Evolutionary conservation across 768 basidiomycete genomes (phyloP).

Genomic region (Phanerochaete carnosa): DNA sequence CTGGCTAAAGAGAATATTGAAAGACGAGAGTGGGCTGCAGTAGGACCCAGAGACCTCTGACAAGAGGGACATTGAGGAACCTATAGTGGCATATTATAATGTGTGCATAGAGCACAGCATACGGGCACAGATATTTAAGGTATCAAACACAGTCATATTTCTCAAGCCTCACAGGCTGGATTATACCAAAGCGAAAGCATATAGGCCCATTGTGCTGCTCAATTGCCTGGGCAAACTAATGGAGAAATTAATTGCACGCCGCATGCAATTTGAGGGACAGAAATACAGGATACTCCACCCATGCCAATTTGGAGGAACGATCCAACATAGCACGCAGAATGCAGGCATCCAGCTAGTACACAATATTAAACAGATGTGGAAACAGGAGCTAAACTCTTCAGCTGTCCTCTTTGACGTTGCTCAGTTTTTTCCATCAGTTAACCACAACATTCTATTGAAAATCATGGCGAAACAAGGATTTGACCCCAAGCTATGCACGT

Average conservation of each 20-base stretch:
- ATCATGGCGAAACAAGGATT: constrained; percentile 11
- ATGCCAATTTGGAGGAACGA: constrained; percentile 15
- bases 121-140: constrained; percentile 13
- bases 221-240: constrained; percentile 20
- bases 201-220: constrained; percentile 22
- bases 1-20: neutral
- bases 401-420: constrained; percentile 10
- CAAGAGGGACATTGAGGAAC: too few relatives aligned
- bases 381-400: constrained; percentile 2
- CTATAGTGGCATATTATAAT: constrained; percentile 16
- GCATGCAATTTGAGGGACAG: constrained; percentile 17
- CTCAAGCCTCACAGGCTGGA: constrained; percentile 20
- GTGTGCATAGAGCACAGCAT: constrained; percentile 4
- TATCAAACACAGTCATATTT: constrained; percentile 14
- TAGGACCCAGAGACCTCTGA: neutral
- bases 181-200: constrained; percentile 19
- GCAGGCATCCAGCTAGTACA: too few relatives aligned
- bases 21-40: neutral
- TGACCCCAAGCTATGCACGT: neutral
- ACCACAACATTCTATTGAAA: neutral
- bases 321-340: constrained; percentile 16
- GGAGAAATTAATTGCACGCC: constrained; percentile 17
- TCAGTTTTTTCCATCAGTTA: too few relatives aligned
- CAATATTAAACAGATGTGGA: constrained; percentile 9
- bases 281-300: constrained; percentile 11